phyloP scores from a whole-genome alignment of 495 filamentous ascomycete species.

The Pseudevernia furfuracea region DNA sequence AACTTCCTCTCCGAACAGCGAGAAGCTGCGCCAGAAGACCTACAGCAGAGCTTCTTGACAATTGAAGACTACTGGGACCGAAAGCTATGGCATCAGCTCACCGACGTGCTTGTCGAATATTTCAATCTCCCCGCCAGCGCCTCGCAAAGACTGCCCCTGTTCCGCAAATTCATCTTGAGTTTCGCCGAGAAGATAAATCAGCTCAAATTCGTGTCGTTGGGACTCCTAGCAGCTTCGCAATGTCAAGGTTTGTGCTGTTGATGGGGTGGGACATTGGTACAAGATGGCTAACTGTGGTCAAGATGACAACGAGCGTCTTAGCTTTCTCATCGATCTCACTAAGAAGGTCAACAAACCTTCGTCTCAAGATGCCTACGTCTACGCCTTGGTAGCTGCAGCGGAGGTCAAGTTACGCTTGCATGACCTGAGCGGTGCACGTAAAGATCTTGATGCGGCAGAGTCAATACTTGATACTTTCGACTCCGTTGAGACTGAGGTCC shows the following conservation, averaged over 20 bases:
- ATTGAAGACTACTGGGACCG: slow-evolving; percentile 98
- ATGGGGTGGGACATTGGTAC: not conserved
- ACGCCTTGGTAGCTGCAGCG: slow-evolving; percentile 84
- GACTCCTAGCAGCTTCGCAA: slow-evolving; percentile 76
- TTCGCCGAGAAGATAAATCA: slow-evolving; percentile 99
- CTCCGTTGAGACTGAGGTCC: slow-evolving; percentile 90
- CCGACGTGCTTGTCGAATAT: slow-evolving; percentile 77
- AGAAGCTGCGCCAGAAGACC: slow-evolving; percentile 71
- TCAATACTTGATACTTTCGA: slow-evolving; percentile 84
- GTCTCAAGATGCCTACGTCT: slow-evolving; percentile 94
- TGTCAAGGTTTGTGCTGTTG: slow-evolving; percentile 59
- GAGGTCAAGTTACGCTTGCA: slow-evolving; percentile 72
- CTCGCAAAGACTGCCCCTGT: slow-evolving; percentile 77
- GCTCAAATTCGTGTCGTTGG: slow-evolving; percentile 87
- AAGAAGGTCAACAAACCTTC: slow-evolving; percentile 84
- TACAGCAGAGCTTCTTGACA: slow-evolving; percentile 78
- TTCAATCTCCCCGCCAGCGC: slow-evolving; percentile 76
- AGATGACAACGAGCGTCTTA: slow-evolving; percentile 84
- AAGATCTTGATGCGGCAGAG: slow-evolving; percentile 81
- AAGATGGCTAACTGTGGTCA: slow-evolving; percentile 1
- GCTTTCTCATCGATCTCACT: slow-evolving; percentile 75
- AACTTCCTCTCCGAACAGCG: slow-evolving; percentile 88
- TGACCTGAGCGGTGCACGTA: slow-evolving; percentile 67
- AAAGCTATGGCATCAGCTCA: slow-evolving; percentile 98
- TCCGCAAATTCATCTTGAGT: slow-evolving; percentile 88